phyloP scores from a whole-genome alignment of 2,329 filamentous ascomycete genomes.

The Fusarium nematophilum region DNA sequence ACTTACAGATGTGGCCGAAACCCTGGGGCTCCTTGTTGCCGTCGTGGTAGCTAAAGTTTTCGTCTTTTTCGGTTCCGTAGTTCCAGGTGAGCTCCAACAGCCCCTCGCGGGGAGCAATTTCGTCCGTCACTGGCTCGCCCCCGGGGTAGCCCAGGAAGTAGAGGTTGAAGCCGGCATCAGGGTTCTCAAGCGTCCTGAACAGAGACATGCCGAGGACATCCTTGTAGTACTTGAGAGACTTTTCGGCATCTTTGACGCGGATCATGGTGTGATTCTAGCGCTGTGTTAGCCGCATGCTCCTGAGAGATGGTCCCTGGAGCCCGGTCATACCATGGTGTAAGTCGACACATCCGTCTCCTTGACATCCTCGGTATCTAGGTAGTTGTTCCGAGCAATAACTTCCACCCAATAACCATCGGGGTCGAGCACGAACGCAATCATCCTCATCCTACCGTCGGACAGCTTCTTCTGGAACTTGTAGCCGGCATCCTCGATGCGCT shows the following conservation, averaged over 20 bases:
- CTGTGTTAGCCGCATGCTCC: slow-evolving; percentile 5
- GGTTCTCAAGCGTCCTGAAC: slow-evolving; percentile 77
- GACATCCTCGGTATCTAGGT: slow-evolving; percentile 78
- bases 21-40: slow-evolving; percentile 93
- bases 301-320: not conserved
- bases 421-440: slow-evolving; percentile 91
- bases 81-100: slow-evolving; percentile 92
- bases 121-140: slow-evolving; percentile 62
- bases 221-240: slow-evolving; percentile 82
- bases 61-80: slow-evolving; percentile 86
- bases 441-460: slow-evolving; percentile 84
- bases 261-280: slow-evolving; percentile 90
- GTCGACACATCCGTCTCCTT: slow-evolving; percentile 78
- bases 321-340: slow-evolving; percentile 73
- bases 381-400: slow-evolving; percentile 76
- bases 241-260: slow-evolving; percentile 84
- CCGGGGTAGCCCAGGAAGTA: slow-evolving; percentile 90
- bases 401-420: slow-evolving; percentile 92
- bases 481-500: slow-evolving; percentile 88
- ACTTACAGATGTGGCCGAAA: slow-evolving; percentile 90
- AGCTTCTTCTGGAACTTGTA: slow-evolving; percentile 97
- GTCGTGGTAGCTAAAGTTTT: slow-evolving; percentile 86
- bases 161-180: slow-evolving; percentile 81
- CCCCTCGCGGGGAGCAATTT: slow-evolving; percentile 78
- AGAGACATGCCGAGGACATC: slow-evolving; percentile 91